These are phyloP conservation scores for Lachnellula arida DNA, from an alignment of 2,329 filamentous ascomycete species.

Conservation along the genomic window DNA sequence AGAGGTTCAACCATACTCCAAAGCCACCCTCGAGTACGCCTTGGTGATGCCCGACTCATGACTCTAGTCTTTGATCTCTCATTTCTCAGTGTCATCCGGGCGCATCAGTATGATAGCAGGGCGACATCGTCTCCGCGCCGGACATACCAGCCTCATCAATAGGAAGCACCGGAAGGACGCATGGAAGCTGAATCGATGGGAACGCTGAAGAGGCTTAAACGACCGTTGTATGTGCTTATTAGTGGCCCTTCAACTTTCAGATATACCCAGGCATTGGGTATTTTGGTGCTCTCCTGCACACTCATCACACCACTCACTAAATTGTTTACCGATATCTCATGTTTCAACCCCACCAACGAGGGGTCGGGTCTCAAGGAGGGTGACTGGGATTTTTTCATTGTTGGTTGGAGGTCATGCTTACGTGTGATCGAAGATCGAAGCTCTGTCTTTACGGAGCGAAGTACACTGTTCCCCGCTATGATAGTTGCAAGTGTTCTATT, in stretches of 20 bases:
- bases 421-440: neutral
- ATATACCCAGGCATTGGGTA: neutral
- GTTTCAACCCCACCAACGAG: too few species aligned
- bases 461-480: neutral
- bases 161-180: conserved; percentile 11
- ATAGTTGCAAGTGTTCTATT: conserved; percentile 4
- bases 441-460: neutral
- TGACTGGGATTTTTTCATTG: neutral
- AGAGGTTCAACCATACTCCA: neutral
- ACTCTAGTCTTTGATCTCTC: conserved; percentile 1
- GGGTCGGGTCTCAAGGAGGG: too few species aligned
- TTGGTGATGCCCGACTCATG: conserved; percentile 10
- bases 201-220: neutral
- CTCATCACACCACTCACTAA: conserved; percentile 4
- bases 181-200: conserved; percentile 2
- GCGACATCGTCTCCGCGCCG: neutral
- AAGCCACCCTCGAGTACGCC: conserved; percentile 3
- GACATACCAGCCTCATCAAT: conserved; percentile 15
- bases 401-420: conserved; percentile 3
- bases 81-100: conserved; percentile 7
- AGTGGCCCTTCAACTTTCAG: neutral
- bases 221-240: conserved; percentile 6
- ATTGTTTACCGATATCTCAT: conserved; percentile 5
- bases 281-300: conserved; percentile 10
- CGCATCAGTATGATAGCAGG: neutral